Conservation (phyloP, 2,329 filamentous ascomycete species). For the Nothophoma quercina region DNA sequence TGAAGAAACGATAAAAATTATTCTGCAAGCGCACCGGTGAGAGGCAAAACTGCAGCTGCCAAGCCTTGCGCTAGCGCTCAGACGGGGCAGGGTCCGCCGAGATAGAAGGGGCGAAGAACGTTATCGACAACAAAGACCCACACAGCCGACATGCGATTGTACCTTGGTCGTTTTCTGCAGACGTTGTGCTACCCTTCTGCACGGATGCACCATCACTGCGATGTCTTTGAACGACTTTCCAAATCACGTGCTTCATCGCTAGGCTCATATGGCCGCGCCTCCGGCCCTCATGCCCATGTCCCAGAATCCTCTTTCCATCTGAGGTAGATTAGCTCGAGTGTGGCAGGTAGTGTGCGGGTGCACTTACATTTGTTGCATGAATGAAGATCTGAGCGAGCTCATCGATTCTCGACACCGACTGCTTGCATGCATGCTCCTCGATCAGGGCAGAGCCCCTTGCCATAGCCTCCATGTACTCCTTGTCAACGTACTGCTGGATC, state of each 20-base stretch:
- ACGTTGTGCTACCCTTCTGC: not conserved
- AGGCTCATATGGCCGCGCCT: not conserved
- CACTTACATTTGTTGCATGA: conserved; percentile 78
- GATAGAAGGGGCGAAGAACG: conserved; percentile 19
- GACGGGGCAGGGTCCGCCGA: conserved; percentile 20
- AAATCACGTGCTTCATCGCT: not conserved
- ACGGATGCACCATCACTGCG: not conserved
- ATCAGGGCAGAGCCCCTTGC: conserved; percentile 73
- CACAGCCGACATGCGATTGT: not conserved
- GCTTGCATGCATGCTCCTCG: conserved; percentile 75
- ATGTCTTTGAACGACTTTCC: not conserved
- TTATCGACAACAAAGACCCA: conserved; percentile 22
- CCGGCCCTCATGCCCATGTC: conserved; percentile 64
- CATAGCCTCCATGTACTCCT: conserved; percentile 79
- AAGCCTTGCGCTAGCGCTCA: conserved; percentile 25
- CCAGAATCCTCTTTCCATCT: conserved; percentile 81
- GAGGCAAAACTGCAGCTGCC: conserved; percentile 27
- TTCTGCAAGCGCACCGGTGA: conserved; percentile 20
- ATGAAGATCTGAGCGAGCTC: conserved; percentile 85
- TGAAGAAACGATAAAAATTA: conserved; percentile 33
- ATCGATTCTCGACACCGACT: conserved; percentile 78
- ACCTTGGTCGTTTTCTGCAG: not conserved
- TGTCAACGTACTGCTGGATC: conserved; percentile 87
- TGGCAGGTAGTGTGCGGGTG: not conserved
- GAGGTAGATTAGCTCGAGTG: conserved; percentile 24